A percentile compares a stretch with the other conserved stretches of the same genome.
Evolutionary conservation across 1,284 basidiomycete genomes (phyloP).

Genomic region (Pyrrhoderma lamaoense): DNA sequence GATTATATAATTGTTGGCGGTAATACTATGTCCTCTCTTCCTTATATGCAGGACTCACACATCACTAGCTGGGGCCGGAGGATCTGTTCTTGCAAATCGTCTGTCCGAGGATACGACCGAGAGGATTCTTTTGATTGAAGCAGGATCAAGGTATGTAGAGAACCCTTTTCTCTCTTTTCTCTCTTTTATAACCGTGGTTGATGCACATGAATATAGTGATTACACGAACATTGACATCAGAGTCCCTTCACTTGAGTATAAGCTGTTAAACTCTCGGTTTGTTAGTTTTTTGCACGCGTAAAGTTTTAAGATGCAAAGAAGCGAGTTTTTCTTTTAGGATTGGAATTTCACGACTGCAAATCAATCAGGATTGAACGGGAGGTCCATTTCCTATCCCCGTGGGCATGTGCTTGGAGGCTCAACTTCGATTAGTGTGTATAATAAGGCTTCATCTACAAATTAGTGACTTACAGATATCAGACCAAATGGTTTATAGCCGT

Average conservation of each 20-base stretch:
- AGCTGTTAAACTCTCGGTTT: constrained; percentile 2
- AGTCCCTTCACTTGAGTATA: constrained; percentile 15
- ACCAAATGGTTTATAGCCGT: constrained; percentile 23
- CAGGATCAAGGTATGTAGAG: constrained; percentile 24
- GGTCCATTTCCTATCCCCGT: constrained; percentile 27
- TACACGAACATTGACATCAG: constrained; percentile 20
- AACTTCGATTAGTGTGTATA: constrained; percentile 30
- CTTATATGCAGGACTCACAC: neutral
- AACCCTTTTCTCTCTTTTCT: neutral
- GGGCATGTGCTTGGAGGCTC: constrained; percentile 34
- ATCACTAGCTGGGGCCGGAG: constrained; percentile 24
- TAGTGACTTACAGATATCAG: constrained; percentile 10
- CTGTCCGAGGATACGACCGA: constrained; percentile 35
- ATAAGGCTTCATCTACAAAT: constrained; percentile 12
- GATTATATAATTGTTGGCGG: constrained; percentile 21
- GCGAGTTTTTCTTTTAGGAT: constrained; percentile 22
- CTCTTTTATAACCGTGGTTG: too few relatives aligned
- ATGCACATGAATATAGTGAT: constrained; percentile 24
- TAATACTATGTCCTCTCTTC: constrained; percentile 5
- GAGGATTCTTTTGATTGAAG: constrained; percentile 35
- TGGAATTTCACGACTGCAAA: constrained; percentile 34
- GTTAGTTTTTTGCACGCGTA: neutral
- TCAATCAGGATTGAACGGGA: constrained; percentile 27
- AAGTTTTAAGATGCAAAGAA: neutral
- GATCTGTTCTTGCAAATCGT: constrained; percentile 38